A percentile compares a stretch with the other conserved stretches of the same genome.
Conservation (phyloP, 139 green algal species). For the Chlamydomonas sp. region DNA sequence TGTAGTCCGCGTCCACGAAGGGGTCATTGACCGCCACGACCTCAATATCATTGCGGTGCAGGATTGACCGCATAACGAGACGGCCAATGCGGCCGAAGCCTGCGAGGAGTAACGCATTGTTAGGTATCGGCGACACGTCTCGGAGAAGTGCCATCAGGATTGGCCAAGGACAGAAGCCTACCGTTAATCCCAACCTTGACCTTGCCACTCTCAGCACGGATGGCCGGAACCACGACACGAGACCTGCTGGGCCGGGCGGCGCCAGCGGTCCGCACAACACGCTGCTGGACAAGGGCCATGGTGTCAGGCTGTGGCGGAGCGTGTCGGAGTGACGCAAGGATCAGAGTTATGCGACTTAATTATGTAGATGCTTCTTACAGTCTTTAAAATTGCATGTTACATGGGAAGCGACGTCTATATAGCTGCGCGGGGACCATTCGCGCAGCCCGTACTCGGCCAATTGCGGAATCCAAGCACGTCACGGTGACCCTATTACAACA, state of each 20-base stretch:
- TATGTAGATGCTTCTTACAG: too few relatives aligned
- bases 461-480: too few relatives aligned
- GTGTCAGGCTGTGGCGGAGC: background rate
- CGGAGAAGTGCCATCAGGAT: background rate
- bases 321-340: too few relatives aligned
- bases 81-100: constrained; percentile 94
- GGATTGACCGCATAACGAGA: constrained; percentile 69
- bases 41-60: constrained; percentile 84
- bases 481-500: too few relatives aligned
- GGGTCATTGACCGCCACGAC: constrained; percentile 92
- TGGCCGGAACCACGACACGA: constrained; percentile 19
- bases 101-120: constrained; percentile 21
- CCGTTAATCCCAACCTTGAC: constrained; percentile 92
- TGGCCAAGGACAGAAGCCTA: constrained; percentile 27
- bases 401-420: too few relatives aligned
- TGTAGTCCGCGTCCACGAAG: constrained; percentile 76
- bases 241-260: constrained; percentile 12
- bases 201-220: constrained; percentile 52
- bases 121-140: background rate
- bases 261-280: background rate
- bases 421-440: too few relatives aligned
- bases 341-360: too few relatives aligned
- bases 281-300: constrained; percentile 11
- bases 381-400: too few relatives aligned
- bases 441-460: too few relatives aligned